Base-by-base conservation (phyloP, 306 rosid genomes). In the Sesbania bispinosa region DNA sequence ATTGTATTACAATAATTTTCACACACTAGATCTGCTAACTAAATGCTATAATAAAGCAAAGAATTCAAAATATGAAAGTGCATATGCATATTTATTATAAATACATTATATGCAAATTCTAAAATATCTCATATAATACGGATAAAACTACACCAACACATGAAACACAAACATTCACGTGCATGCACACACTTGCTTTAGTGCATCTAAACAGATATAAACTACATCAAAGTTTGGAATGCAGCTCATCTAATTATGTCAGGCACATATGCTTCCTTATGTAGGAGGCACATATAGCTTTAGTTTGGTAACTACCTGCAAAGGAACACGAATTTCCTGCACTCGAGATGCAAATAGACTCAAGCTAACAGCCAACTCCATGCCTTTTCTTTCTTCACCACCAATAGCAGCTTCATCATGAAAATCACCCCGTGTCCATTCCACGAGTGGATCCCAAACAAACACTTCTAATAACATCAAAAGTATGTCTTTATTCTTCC, bases 301-400 rank as follows among this genome's bases (percentile, higher is more conserved):
- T 20, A 53, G 81, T 66, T 45, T 48, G 19, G 68, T 46, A 76
- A 71, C 43, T 70, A 92, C 98, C 98, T 90, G 97, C 39, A 93
- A 82, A 73, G 98, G 96, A 80, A 93, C 96, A 24, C 98, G 97
- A 54, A 90, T 90, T 87, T 93, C 98, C 85, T 90, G 98, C 75
- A 93, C 98, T 75, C 98, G 85, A 57, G 98, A 93, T 55, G 98
- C 97, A 88, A 93, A 93, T 75, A 93, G 78, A 85, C 97, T 90
- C 81, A 93, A 86, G 88, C 97, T 93, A 78, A 93, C 97, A 85
- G 98, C 98, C 84, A 90, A 84, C 81, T 93, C 98, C 98, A 93
- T 93, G 72, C 98, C 98, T 81, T 85, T 93, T 80, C 98, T 90
- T 85, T 93, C 98, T 84, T 93, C 98, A 73, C 96, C 96, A 26